A percentile compares a stretch with the other conserved stretches of the same genome.
Evolutionary conservation across 768 basidiomycete species (phyloP).

Genomic region (Clitopilus passeckerianus): DNA sequence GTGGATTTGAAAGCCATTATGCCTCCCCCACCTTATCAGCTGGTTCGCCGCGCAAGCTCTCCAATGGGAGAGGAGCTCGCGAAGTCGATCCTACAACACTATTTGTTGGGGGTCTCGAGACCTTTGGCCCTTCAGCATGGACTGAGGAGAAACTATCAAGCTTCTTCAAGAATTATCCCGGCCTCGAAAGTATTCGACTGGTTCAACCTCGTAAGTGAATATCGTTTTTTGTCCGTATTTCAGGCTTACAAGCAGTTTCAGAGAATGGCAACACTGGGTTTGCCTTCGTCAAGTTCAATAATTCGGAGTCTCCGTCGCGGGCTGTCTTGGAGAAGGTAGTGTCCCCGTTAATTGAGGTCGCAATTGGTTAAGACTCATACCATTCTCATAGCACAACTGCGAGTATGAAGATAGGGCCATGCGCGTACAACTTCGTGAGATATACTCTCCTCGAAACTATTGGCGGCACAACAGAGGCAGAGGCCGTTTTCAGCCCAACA

Average conservation of each 20-base stretch:
- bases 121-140: slow-evolving; percentile 61
- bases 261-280: slow-evolving; percentile 66
- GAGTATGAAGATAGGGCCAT: slow-evolving; percentile 65
- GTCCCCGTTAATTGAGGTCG: not conserved
- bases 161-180: slow-evolving; percentile 62
- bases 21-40: too few relatives aligned
- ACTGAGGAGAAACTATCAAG: slow-evolving; percentile 55
- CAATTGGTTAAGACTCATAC: slow-evolving; percentile 1
- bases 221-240: not conserved
- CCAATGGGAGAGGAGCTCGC: slow-evolving; percentile 18
- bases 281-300: slow-evolving; percentile 72
- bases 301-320: slow-evolving; percentile 56
- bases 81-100: slow-evolving; percentile 63
- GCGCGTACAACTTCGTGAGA: slow-evolving; percentile 72
- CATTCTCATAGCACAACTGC: slow-evolving; percentile 57
- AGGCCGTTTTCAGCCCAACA: slow-evolving; percentile 24
- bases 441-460: slow-evolving; percentile 48
- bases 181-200: slow-evolving; percentile 60
- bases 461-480: slow-evolving; percentile 44
- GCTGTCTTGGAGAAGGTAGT: slow-evolving; percentile 63
- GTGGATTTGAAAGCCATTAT: not conserved
- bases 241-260: slow-evolving; percentile 16
- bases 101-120: slow-evolving; percentile 74
- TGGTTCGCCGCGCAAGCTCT: too few relatives aligned
- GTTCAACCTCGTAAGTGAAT: slow-evolving; percentile 53